These are phyloP conservation scores for Penicillium hordei DNA, from an alignment of 2,329 filamentous ascomycete species.

Conservation along the genomic window DNA sequence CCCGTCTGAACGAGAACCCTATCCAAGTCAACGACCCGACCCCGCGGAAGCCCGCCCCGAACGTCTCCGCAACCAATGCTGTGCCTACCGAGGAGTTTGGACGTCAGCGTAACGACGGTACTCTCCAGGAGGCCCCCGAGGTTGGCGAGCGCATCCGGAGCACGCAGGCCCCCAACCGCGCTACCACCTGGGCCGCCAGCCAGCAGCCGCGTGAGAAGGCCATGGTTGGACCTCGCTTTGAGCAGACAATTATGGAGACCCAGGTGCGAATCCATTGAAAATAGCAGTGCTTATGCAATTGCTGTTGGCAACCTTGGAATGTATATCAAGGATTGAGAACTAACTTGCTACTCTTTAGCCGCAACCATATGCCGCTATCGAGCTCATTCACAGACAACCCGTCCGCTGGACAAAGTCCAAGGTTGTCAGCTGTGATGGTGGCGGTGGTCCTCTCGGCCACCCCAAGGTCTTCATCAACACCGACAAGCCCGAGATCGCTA, in stretches of 20 bases:
- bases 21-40: constrained; percentile 60
- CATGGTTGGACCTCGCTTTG: constrained; percentile 92
- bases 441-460: constrained; percentile 85
- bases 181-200: constrained; percentile 76
- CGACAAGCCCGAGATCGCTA: constrained; percentile 91
- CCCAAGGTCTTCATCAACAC: constrained; percentile 96
- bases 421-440: constrained; percentile 84
- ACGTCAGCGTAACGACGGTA: constrained; percentile 39
- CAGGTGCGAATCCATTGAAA: constrained; percentile 64
- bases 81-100: constrained; percentile 50
- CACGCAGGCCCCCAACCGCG: constrained; percentile 83
- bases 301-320: not conserved
- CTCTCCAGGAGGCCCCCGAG: constrained; percentile 57
- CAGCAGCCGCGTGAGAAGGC: constrained; percentile 78
- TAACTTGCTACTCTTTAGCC: constrained; percentile 59
- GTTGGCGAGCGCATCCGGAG: constrained; percentile 58
- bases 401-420: constrained; percentile 86
- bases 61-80: constrained; percentile 63
- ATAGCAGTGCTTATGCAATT: not conserved
- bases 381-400: constrained; percentile 92
- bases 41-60: constrained; percentile 49
- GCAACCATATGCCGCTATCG: constrained; percentile 83
- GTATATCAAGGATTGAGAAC: not conserved
- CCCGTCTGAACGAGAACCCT: constrained; percentile 43
- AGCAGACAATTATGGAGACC: constrained; percentile 89